Evolutionary conservation across 2,329 filamentous ascomycete species (phyloP), one percentile per base, ranked within the genome.

Genomic region (Colletotrichum chrysophilum): DNA sequence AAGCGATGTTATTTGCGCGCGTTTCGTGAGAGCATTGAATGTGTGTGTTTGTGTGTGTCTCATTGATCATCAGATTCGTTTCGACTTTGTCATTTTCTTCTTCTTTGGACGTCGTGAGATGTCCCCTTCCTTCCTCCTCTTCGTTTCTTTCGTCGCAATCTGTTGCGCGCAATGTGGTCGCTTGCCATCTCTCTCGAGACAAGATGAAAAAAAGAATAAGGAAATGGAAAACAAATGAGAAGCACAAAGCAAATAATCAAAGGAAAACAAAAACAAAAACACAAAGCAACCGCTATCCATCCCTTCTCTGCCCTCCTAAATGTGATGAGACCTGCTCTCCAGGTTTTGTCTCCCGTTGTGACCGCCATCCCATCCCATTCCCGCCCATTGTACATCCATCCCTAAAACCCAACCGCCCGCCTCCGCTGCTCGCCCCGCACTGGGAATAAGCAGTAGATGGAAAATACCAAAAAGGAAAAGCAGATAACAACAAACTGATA

Each of bases 381-480:
- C 62, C 16, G 30, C 28, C 58, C 67, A 60, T 71, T 72, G 71
- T 74, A 77, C 62, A 71, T 48, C 71, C 67, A 52, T 36, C 30
- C 58, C 71, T 43, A 52, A 52, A 21, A 52, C 43, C 75, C 43
- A 16, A 55, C 43, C 65, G 18, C 38, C 64, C 64, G 43, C 26
- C 62, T 43, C 24, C 67, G 52, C 75, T 24, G 34, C 30, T 58
- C 64, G 28, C 62, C 58, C 56, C 32, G 55, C 34, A 67, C 52
- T 43, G 60, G 43, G 62, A 80, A 79, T 76, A 71, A 72, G 70
- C 65, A 77, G 68, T 70, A 77, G 71, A 78, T 79, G 43, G 43
- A 52, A 21, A 48, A 48, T n/a, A 48, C 79, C 73, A 80, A 77
- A 79, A 56, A 71, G 43, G 72, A 72, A 70, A 76, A 70, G 70